Conservation (phyloP, 805 yeast genomes). For the Starmerella roubikii region DNA sequence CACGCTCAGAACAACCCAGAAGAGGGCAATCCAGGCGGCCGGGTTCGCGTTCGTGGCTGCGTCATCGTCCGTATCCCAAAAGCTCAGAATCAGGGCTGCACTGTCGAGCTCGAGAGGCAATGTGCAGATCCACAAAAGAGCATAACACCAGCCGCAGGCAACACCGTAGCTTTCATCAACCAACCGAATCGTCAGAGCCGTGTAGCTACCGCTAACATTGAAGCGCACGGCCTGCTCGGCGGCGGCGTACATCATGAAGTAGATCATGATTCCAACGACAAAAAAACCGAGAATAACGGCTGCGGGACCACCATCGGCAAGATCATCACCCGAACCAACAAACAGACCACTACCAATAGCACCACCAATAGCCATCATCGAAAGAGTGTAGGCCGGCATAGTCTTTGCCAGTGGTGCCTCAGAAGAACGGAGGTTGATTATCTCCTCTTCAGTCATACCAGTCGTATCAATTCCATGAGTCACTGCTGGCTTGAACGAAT, state of each 20-base stretch:
- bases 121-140: conserved; percentile 44
- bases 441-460: conserved; percentile 19
- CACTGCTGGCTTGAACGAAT: conserved; percentile 18
- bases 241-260: conserved; percentile 44
- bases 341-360: conserved; percentile 64
- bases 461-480: conserved; percentile 14
- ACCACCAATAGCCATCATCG: conserved; percentile 61
- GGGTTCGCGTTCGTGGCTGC: conserved; percentile 45
- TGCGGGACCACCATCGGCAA: conserved; percentile 37
- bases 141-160: conserved; percentile 56
- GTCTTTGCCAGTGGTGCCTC: conserved; percentile 25
- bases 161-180: conserved; percentile 53
- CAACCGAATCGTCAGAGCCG: conserved; percentile 42
- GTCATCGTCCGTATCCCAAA: conserved; percentile 39
- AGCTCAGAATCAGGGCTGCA: conserved; percentile 40
- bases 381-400: conserved; percentile 25
- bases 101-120: conserved; percentile 52
- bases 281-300: conserved; percentile 36
- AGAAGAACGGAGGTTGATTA: conserved; percentile 11
- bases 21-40: conserved; percentile 41
- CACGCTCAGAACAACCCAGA: conserved; percentile 34
- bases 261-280: conserved; percentile 42
- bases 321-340: conserved; percentile 36
- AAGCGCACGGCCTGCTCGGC: conserved; percentile 56
- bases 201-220: conserved; percentile 47